Evolutionary conservation across 345 rosid species (phyloP), one percentile per base, ranked within the genome.

Genomic region (Pugionium cornutum): DNA sequence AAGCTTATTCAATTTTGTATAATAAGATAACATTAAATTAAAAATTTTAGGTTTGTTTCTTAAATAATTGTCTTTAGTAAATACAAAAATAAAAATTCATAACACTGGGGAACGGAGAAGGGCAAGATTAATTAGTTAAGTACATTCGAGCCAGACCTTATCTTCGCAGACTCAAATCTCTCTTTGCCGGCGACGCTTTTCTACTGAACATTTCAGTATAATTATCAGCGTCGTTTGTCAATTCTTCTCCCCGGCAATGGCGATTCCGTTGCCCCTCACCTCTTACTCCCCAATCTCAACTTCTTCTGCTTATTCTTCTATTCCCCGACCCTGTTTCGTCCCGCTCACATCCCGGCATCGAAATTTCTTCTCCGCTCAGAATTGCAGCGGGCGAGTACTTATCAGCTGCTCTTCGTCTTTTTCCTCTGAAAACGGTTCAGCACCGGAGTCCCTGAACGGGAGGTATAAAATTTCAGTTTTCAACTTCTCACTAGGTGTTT

Each of bases 361-460:
- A 58, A 52, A 32, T 53, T 72, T 62, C 33, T 31, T 68, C 62
- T 70, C 46, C 62, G 58, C 42, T 31, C 78, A 41, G 37, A 58
- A 66, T 67, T 66, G 45, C 3, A 49, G 36, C 73, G 76, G 81
- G 60, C 80, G 82, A 46, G 7, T 66, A 64, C 36, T 73, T 41
- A 39, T 81, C 65, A 74, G 62, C 68, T 84, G 89, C 68, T 80
- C 88, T 10, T 78, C 87, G 2, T 82, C 85, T 47, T 67, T 80
- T 30, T 80, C 86, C 18, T 72, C 87, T 25, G 73, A 74, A 28
- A 64, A 54, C 54, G 86, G 82, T 77, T 70, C 88, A 10, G 4
- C 71, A 50, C 68, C 92, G 28, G 82, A 84, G 18, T 67, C 82
- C 49, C 6, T 75, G 61, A 84, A 76, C 43, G 27, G 73, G 3